Evolutionary conservation across 495 filamentous ascomycete genomes (phyloP).

Genomic region (Penicillium subrubescens): DNA sequence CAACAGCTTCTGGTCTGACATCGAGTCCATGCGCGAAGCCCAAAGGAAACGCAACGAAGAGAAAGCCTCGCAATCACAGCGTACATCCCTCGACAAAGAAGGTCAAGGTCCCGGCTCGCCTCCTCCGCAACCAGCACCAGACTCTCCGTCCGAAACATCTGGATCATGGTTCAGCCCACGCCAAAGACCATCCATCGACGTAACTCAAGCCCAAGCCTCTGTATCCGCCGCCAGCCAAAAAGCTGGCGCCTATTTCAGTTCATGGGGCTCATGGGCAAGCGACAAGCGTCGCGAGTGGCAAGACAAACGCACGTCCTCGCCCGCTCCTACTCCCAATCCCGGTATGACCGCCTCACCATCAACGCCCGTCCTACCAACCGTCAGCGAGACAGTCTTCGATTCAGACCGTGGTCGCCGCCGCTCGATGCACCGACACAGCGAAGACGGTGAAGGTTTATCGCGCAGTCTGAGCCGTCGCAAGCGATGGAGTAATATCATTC

Average conservation of each 20-base stretch:
- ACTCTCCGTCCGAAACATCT: constrained; percentile 26
- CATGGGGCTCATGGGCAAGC: constrained; percentile 92
- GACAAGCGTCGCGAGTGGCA: constrained; percentile 77
- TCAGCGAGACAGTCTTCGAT: constrained; percentile 32
- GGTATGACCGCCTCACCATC: constrained; percentile 30
- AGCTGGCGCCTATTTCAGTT: constrained; percentile 86
- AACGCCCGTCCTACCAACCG: constrained; percentile 29
- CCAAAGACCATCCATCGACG: constrained; percentile 53
- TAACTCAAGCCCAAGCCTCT: constrained; percentile 66
- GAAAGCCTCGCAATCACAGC: constrained; percentile 41
- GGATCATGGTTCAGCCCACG: constrained; percentile 34
- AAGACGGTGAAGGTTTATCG: constrained; percentile 33
- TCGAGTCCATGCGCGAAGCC: constrained; percentile 81
- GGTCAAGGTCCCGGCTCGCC: constrained; percentile 25
- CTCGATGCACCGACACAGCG: constrained; percentile 36
- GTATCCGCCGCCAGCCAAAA: constrained; percentile 68
- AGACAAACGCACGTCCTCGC: constrained; percentile 40
- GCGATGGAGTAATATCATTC: constrained; percentile 48
- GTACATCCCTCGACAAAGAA: constrained; percentile 34
- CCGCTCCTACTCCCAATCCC: constrained; percentile 23
- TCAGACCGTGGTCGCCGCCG: constrained; percentile 37
- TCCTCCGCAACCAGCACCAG: constrained; percentile 24
- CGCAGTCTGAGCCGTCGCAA: constrained; percentile 48
- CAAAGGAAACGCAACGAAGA: constrained; percentile 72
- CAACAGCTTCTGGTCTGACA: constrained; percentile 84